phyloP scores from a whole-genome alignment of 352 stramenopile species.

The Peronospora belbahrii region DNA sequence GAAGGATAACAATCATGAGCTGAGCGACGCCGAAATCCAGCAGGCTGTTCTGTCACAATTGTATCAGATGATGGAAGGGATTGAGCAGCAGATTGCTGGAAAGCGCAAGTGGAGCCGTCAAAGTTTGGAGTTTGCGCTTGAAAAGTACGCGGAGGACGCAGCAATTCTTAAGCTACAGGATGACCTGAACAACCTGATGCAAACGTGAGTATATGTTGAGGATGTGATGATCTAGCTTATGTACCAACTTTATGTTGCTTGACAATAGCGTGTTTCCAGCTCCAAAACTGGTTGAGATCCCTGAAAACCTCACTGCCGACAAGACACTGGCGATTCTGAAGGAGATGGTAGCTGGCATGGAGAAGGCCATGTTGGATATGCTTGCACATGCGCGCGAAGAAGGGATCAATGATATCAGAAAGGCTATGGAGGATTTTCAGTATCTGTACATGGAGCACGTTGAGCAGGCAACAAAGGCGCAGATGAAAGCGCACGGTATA shows the following conservation, averaged over 20 bases:
- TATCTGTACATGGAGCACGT: slow-evolving; percentile 70
- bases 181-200: slow-evolving; percentile 64
- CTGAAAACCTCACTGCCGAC: slow-evolving; percentile 58
- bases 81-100: slow-evolving; percentile 59
- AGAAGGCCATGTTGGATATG: slow-evolving; percentile 73
- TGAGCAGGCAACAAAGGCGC: slow-evolving; percentile 52
- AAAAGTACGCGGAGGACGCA: slow-evolving; percentile 50
- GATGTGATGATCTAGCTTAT: background rate
- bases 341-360: slow-evolving; percentile 63
- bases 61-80: slow-evolving; percentile 62
- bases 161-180: slow-evolving; percentile 58
- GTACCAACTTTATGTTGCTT: slow-evolving; percentile 1
- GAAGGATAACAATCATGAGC: slow-evolving; percentile 56
- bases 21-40: slow-evolving; percentile 66
- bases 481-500: slow-evolving; percentile 60
- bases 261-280: slow-evolving; percentile 46
- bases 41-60: slow-evolving; percentile 65
- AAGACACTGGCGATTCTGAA: slow-evolving; percentile 61
- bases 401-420: slow-evolving; percentile 57
- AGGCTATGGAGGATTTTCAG: slow-evolving; percentile 77
- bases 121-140: slow-evolving; percentile 51
- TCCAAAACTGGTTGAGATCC: slow-evolving; percentile 45
- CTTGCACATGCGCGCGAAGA: slow-evolving; percentile 56
- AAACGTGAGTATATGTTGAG: slow-evolving; percentile 24
- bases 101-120: slow-evolving; percentile 54